phyloP scores from a whole-genome alignment of 139 green algal species.

The Chlorella sp. region DNA sequence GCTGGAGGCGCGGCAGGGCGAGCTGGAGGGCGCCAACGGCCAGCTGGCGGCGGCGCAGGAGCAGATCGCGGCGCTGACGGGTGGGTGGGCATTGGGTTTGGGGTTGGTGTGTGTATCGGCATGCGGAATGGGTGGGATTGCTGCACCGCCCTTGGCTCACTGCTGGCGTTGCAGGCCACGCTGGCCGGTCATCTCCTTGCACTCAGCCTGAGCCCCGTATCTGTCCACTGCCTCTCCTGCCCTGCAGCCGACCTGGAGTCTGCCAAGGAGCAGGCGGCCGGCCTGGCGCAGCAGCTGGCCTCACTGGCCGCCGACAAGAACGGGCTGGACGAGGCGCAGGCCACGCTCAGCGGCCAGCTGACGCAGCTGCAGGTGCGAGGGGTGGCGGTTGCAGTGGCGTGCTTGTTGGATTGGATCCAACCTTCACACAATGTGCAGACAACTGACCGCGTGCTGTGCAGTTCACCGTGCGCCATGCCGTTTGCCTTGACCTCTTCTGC shows the following conservation, averaged over 20 bases:
- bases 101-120: no score
- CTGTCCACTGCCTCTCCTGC: not conserved
- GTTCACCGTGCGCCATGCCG: no score
- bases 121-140: no score
- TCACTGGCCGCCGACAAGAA: slow-evolving; percentile 8
- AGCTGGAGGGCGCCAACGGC: not conserved
- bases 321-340: slow-evolving; percentile 4
- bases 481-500: no score
- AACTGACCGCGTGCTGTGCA: not conserved
- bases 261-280: not conserved
- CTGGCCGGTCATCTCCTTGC: not conserved
- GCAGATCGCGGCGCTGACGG: not conserved
- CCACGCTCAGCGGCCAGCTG: slow-evolving; percentile 18
- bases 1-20: not conserved
- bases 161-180: no score
- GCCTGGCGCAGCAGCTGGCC: not conserved
- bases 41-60: not conserved
- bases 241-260: not conserved
- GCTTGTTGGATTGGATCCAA: not conserved
- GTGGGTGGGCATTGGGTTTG: no score
- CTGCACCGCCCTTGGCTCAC: no score
- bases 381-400: not conserved
- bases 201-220: not conserved
- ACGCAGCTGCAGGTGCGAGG: slow-evolving; percentile 22
- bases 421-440: not conserved